Percentiles rank a stretch among this genome's conserved stretches.
These are phyloP conservation scores for Penicillium bialowiezense DNA, from an alignment of 495 filamentous ascomycete genomes.

Conservation along the genomic window DNA sequence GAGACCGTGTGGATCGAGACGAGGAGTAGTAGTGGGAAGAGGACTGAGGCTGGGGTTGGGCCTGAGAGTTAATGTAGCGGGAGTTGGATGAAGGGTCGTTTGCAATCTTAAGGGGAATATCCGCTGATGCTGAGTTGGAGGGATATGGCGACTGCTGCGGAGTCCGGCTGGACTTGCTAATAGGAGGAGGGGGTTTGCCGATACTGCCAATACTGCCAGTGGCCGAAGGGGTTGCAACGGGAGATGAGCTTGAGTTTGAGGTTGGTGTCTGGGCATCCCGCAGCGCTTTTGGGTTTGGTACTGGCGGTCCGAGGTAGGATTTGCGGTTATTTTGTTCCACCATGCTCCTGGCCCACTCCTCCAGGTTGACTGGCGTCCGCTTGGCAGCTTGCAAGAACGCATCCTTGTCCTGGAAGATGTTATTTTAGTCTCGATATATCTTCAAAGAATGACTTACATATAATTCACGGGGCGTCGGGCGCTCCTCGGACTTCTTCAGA, in stretches of 20 bases:
- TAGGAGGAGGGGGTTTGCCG: slow-evolving; percentile 22
- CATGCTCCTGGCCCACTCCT: slow-evolving; percentile 85
- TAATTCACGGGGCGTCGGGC: slow-evolving; percentile 89
- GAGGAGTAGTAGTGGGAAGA: slow-evolving; percentile 23
- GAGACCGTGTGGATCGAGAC: slow-evolving; percentile 29
- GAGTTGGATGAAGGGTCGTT: slow-evolving; percentile 33
- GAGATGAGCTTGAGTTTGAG: slow-evolving; percentile 17
- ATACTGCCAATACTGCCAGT: slow-evolving; percentile 6
- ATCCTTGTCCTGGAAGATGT: slow-evolving; percentile 67
- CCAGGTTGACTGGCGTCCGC: slow-evolving; percentile 85
- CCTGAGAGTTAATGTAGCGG: slow-evolving; percentile 20
- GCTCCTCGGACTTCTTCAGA: slow-evolving; percentile 78
- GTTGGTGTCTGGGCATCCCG: slow-evolving; percentile 24
- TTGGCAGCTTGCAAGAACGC: slow-evolving; percentile 92
- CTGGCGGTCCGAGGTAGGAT: slow-evolving; percentile 73
- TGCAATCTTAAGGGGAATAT: slow-evolving; percentile 61
- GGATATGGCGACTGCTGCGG: slow-evolving; percentile 36
- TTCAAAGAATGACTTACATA: slow-evolving; percentile 35
- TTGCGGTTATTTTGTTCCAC: slow-evolving; percentile 90
- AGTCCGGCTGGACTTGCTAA: slow-evolving; percentile 50
- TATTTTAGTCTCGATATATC: neutral
- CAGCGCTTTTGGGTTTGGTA: slow-evolving; percentile 50
- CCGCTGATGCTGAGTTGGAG: slow-evolving; percentile 60
- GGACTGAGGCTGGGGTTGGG: slow-evolving; percentile 21
- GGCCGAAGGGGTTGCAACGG: slow-evolving; percentile 11